These are phyloP conservation scores for Oryza officinalis DNA, from an alignment of 176 grass and related monocot species.

Conservation along the genomic window DNA sequence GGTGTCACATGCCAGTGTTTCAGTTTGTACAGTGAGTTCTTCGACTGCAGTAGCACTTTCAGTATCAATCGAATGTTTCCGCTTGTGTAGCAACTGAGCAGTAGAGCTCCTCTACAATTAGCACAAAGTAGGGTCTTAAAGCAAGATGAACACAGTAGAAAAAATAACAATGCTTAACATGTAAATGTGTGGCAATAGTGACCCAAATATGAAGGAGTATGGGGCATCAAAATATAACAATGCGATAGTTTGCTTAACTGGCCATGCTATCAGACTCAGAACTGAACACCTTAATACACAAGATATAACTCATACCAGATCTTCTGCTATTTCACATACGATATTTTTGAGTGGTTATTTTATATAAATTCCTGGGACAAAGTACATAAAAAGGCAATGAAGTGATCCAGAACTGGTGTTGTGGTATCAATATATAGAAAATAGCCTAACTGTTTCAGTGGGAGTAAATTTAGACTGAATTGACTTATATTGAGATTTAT, in stretches of 20 bases:
- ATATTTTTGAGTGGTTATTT: background rate
- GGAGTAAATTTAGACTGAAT: constrained; percentile 1
- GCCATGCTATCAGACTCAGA: background rate
- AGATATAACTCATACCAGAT: background rate
- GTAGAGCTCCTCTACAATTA: constrained; percentile 49
- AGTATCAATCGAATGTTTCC: constrained; percentile 47
- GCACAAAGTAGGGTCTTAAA: constrained; percentile 36
- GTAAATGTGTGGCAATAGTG: background rate
- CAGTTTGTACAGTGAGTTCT: constrained; percentile 36
- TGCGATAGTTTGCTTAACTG: background rate
- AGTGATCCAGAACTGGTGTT: background rate
- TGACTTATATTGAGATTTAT: background rate
- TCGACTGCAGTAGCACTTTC: constrained; percentile 38
- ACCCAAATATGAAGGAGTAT: background rate
- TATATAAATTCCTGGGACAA: constrained; percentile 5
- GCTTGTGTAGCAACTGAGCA: constrained; percentile 45
- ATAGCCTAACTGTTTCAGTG: background rate
- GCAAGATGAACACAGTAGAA: background rate
- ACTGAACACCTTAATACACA: background rate
- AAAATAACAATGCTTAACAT: constrained; percentile 12
- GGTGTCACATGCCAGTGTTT: constrained; percentile 29
- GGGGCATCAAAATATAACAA: background rate
- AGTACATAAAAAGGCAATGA: background rate
- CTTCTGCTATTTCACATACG: constrained; percentile 12
- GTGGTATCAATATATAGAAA: background rate